Base-by-base conservation (phyloP, 1,139 yeast genomes). In the Geotrichum siamense region DNA sequence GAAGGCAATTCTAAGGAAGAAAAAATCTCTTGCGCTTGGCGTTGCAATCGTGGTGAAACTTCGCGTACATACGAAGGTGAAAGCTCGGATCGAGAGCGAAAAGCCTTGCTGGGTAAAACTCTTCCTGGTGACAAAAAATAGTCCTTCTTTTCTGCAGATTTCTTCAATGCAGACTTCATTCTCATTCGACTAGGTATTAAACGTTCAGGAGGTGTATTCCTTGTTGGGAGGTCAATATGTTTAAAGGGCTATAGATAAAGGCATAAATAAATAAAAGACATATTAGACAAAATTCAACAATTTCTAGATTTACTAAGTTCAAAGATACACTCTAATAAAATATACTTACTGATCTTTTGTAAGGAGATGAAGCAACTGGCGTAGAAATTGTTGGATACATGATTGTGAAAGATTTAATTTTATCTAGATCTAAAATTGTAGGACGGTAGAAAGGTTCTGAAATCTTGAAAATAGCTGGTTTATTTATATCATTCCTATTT, bases 171-270 rank as follows among this genome's bases (percentile, higher is more conserved):
- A 3, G 9, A 21, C 9, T n/a, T 13, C 4, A 26, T 6, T 17
- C 29, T 15, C 15, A 16, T 12, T 1, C 9, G 15, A 9, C 17
- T n/a, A 13, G n/a, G 37, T 9, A 5, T 35, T 13, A 26, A 35
- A 16, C 21, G 27, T 17, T 28, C 15, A 3, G 13, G 15, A 5
- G 28, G 13, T n/a, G 26, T n/a, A 4, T 13, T 9, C 15, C 9
- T 13, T 16, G 21, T 9, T 9, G 38, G 16, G 10, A 39, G 12
- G 16, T 39, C 43, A 5, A 39, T 25, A 28, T 39, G 47, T 22
- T 43, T 43, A 22, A 43, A 43, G 12, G 47, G 47, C 47, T 43
- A 27, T 30, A 5, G n/a, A 19, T 30, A 9, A 21, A 30, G 5
- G 15, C 10, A 30, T 29, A 33, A 5, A 22, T 17, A 23, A 23